These are phyloP conservation scores for Sclerotinia borealis DNA, from an alignment of 2,329 filamentous ascomycete species.

Conservation along the genomic window DNA sequence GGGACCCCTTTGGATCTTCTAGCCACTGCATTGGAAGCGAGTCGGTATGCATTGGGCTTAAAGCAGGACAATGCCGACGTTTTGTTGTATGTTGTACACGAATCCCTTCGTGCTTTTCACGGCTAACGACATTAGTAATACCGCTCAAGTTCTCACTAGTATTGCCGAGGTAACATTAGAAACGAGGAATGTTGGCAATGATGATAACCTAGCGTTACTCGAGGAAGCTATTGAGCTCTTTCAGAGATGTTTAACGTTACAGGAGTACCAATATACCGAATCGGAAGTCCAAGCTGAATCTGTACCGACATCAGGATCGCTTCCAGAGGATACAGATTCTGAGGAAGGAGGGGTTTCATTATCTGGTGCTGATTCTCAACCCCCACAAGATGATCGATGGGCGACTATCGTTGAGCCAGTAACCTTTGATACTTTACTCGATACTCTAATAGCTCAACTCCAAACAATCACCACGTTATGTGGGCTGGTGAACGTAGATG, in stretches of 20 bases:
- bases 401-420: constrained; percentile 61
- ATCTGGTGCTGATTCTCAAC: constrained; percentile 5
- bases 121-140: constrained; percentile 42
- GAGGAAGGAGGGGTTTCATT: constrained; percentile 32
- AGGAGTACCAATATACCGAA: constrained; percentile 44
- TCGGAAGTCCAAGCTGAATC: constrained; percentile 33
- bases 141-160: constrained; percentile 61
- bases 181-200: constrained; percentile 35
- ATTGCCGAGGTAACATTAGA: constrained; percentile 54
- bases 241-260: constrained; percentile 47
- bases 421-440: constrained; percentile 57
- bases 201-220: constrained; percentile 43
- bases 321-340: constrained; percentile 35
- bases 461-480: constrained; percentile 40
- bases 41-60: constrained; percentile 53
- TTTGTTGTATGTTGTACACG: constrained; percentile 43
- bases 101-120: constrained; percentile 4
- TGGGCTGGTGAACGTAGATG: constrained; percentile 34
- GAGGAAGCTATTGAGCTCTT: constrained; percentile 58
- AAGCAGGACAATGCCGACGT: constrained; percentile 60
- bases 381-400: constrained; percentile 25
- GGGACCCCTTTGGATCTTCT: constrained; percentile 48
- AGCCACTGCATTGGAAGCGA: constrained; percentile 55
- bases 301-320: not conserved
- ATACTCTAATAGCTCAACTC: constrained; percentile 61